Conservation (phyloP, 225 moss, liverwort and hornwort species). For the Polytrichum commune region DNA sequence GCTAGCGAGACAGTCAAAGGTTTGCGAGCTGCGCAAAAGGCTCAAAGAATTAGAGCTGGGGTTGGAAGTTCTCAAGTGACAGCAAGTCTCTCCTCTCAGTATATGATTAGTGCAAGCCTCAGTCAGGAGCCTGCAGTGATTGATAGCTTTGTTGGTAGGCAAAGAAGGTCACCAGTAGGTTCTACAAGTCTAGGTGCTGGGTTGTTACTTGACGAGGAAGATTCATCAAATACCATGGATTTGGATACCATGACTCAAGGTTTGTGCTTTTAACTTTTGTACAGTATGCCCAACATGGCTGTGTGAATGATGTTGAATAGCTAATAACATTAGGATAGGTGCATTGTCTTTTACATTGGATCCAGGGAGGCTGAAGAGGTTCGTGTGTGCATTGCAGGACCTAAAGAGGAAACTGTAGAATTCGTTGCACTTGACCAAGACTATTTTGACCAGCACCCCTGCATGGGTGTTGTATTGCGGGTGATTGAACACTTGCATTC, state of each 20-base stretch:
- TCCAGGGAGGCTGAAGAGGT: too few relatives aligned
- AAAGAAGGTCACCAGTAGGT: slow-evolving; percentile 22
- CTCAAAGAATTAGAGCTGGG: slow-evolving; percentile 22
- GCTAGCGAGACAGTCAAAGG: slow-evolving; percentile 55
- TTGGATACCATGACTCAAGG: slow-evolving; percentile 26
- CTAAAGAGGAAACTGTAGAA: slow-evolving; percentile 42
- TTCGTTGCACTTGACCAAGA: slow-evolving; percentile 60
- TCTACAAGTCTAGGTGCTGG: slow-evolving; percentile 43
- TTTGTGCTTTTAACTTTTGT: slow-evolving; percentile 9
- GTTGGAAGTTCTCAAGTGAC: slow-evolving; percentile 31
- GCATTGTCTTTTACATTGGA: too few relatives aligned
- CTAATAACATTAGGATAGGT: too few relatives aligned
- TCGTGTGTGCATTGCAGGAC: slow-evolving; percentile 5
- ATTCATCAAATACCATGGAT: slow-evolving; percentile 17
- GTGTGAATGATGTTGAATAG: too few relatives aligned
- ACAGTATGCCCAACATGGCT: neutral
- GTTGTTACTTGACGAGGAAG: slow-evolving; percentile 42
- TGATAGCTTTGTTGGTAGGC: slow-evolving; percentile 57
- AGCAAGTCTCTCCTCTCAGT: slow-evolving; percentile 86
- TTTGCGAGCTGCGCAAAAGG: slow-evolving; percentile 59
- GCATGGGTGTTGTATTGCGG: slow-evolving; percentile 71
- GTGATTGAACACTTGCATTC: slow-evolving; percentile 57
- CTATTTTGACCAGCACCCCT: slow-evolving; percentile 92
- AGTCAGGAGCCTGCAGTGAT: slow-evolving; percentile 93
- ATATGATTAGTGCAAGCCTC: slow-evolving; percentile 64